Evolutionary conservation across 2,329 filamentous ascomycete species (phyloP).

Genomic region (Pyrenochaeta sp.): DNA sequence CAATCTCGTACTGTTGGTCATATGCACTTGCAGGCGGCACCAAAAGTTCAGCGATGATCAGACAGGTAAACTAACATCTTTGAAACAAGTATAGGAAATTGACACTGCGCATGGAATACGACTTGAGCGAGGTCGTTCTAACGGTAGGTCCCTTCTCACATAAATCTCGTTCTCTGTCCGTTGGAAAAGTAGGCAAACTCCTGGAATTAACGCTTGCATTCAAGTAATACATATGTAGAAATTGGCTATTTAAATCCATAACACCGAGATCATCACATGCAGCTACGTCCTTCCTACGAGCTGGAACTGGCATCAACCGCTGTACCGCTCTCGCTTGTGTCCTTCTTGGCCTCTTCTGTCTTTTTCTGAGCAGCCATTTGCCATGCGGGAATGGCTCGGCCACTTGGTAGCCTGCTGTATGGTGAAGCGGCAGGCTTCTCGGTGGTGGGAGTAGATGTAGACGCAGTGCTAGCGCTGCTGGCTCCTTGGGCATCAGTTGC

Average conservation of each 20-base stretch:
- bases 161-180: too few species aligned
- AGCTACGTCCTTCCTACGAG: conserved; percentile 21
- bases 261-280: not conserved
- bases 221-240: conserved; percentile 17
- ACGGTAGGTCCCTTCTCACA: too few species aligned
- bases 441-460: conserved; percentile 28
- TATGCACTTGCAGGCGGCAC: too few species aligned
- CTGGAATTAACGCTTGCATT: not conserved
- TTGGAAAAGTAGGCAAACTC: too few species aligned
- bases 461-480: conserved; percentile 21
- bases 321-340: conserved; percentile 50
- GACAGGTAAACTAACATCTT: too few species aligned
- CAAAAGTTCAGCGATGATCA: too few species aligned
- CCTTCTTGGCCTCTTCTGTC: conserved; percentile 55
- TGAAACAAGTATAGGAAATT: too few species aligned
- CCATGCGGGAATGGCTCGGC: conserved; percentile 61
- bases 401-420: conserved; percentile 43
- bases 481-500: conserved; percentile 30
- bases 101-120: too few species aligned
- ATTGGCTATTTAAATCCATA: conserved; percentile 9
- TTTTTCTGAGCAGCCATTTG: conserved; percentile 62
- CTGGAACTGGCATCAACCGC: conserved; percentile 41
- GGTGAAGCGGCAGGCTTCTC: conserved; percentile 43
- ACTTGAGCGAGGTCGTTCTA: too few species aligned
- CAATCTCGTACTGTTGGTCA: too few species aligned